Evolutionary conservation across 495 filamentous ascomycete species (phyloP), one percentile per base, ranked within the genome.

Genomic region (Xylaria sp.): DNA sequence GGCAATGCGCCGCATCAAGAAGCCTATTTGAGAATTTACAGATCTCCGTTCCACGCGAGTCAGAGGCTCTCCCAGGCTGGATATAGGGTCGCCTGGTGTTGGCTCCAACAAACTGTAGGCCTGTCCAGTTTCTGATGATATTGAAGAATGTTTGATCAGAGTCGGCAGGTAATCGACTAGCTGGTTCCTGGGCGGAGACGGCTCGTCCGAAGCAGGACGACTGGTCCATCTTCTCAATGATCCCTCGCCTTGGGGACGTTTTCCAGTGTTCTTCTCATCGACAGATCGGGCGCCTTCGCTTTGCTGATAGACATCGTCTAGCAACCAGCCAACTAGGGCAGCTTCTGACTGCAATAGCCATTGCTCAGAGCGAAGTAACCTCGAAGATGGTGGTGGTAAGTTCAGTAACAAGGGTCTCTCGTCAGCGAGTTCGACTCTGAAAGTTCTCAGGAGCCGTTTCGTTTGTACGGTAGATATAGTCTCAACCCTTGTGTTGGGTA

Each of bases 301-400:
- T 40, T 37, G 46, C 17, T 48, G 33, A 17, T 26, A 57, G 33
- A 40, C n/a, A 52, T 71, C 61, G 26, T 66, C 15, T 48, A 26
- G 31, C 17, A 67, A 7, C 69, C 61, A 71, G 12, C 62, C 19
- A 55, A 78, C 69, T 1, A 73, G 48, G 8, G 80, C 78, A 58
- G 61, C 69, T 71, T 84, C 84, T 41, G 78, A 76, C 12, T 72
- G 59, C 26, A 80, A 71, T 50, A 79, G 72, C 52, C 57, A 71
- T 66, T 81, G 78, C 66, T 85, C 84, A 40, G 75, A 80, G 21
- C 84, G 76, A 11, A 85, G 75, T n/a, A 83, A 76, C 41, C 83
- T 78, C 61, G 78, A 69, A 41, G 75, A 74, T 5, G 80, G 64
- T 7, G 74, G 83, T 15, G 81, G 70, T 9, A 82, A 65, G 29